phyloP scores from a whole-genome alignment of 169 alveolate species.

The Besnoitia besnoiti region DNA sequence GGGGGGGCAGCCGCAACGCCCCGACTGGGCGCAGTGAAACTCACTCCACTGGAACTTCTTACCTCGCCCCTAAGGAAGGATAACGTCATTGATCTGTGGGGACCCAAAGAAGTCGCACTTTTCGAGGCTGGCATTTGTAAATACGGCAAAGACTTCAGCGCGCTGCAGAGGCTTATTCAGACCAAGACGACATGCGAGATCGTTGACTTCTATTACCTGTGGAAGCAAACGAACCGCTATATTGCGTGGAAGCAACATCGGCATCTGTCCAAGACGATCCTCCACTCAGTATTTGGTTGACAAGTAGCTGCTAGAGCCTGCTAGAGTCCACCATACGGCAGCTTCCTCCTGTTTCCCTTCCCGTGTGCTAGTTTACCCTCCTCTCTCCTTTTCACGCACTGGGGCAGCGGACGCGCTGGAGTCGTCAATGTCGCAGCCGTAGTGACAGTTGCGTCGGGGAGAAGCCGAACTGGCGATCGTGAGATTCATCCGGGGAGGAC shows the following conservation, averaged over 20 bases:
- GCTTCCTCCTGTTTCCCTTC: too few species aligned
- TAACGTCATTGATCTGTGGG: slow-evolving; percentile 85
- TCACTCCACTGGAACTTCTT: slow-evolving; percentile 73
- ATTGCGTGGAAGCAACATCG: slow-evolving; percentile 83
- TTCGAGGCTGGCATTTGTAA: slow-evolving; percentile 84
- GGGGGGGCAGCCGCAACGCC: slow-evolving; percentile 22
- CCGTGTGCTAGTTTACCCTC: too few species aligned
- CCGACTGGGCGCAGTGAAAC: background rate
- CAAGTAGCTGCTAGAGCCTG: too few species aligned
- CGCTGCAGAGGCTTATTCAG: slow-evolving; percentile 78
- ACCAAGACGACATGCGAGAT: slow-evolving; percentile 82
- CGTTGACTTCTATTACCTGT: slow-evolving; percentile 83
- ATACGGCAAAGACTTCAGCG: slow-evolving; percentile 84
- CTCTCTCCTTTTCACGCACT: too few species aligned
- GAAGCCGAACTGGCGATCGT: too few species aligned
- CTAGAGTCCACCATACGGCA: too few species aligned
- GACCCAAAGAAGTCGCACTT: slow-evolving; percentile 83
- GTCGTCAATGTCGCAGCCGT: too few species aligned
- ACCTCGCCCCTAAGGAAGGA: slow-evolving; percentile 72
- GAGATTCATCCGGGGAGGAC: too few species aligned
- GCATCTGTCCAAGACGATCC: slow-evolving; percentile 69
- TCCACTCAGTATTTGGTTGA: slow-evolving; percentile 48
- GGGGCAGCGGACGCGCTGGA: too few species aligned
- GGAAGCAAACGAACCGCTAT: slow-evolving; percentile 85
- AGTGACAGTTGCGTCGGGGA: too few species aligned